Percentiles rank a stretch among this genome's conserved stretches.
Evolutionary conservation across 768 basidiomycete species (phyloP).

Genomic region (Xerocomellus dryophilus): DNA sequence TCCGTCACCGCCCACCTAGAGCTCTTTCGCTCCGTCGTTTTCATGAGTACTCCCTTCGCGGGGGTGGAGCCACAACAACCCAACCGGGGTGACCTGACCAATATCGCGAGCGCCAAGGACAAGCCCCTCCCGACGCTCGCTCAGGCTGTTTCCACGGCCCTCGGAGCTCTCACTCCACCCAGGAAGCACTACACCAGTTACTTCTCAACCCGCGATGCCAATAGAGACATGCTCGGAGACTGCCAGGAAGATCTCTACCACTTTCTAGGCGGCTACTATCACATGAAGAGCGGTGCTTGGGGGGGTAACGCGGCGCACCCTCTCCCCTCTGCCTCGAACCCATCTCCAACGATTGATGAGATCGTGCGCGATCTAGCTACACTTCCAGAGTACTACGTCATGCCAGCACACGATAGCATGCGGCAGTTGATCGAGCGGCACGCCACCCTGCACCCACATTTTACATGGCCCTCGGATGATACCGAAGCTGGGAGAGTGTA

Average conservation of each 20-base stretch:
- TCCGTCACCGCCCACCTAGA: constrained; percentile 56
- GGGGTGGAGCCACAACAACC: constrained; percentile 39
- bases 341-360: constrained; percentile 19
- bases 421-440: constrained; percentile 41
- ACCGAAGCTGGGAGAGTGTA: constrained; percentile 45
- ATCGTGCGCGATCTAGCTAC: constrained; percentile 35
- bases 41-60: constrained; percentile 59
- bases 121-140: constrained; percentile 8
- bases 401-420: constrained; percentile 55
- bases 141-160: constrained; percentile 10
- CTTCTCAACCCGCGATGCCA: constrained; percentile 45
- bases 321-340: constrained; percentile 31
- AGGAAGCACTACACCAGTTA: constrained; percentile 58
- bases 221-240: constrained; percentile 39
- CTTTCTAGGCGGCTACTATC: constrained; percentile 31
- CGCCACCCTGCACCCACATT: constrained; percentile 27
- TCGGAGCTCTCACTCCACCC: constrained; percentile 46
- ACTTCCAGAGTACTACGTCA: constrained; percentile 60
- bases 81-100: neutral
- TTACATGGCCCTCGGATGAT: constrained; percentile 47
- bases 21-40: constrained; percentile 50
- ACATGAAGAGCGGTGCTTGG: constrained; percentile 60
- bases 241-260: constrained; percentile 15
- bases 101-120: constrained; percentile 5
- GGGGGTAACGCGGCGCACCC: constrained; percentile 39